Base-by-base conservation (phyloP, 1,284 basidiomycete genomes). In the Malassezia furfur region DNA sequence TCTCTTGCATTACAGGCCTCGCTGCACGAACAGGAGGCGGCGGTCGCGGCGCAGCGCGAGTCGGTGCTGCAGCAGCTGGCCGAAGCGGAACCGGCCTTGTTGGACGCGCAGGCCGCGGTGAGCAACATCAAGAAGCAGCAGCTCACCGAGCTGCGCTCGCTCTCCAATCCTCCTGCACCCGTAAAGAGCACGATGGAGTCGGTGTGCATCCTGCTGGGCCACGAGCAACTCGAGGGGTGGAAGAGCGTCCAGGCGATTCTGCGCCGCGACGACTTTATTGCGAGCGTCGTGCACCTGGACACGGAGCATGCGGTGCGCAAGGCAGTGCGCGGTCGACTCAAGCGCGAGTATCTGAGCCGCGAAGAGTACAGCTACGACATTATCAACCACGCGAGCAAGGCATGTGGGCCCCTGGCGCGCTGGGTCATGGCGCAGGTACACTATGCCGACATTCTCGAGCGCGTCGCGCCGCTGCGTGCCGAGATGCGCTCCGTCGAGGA, bases 151-250 rank as follows among this genome's bases (percentile, higher is more conserved):
- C 93, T 99, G 30, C 84, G 96, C 68, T 84, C 90, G 11, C 96
- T 99, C 91, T 88, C 90, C 43, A 98, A 98, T 71, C 94, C 94
- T 46, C 94, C 94, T 0, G 91, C 96, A 71, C 87, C 89, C 9
- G 93, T 99, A 72, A 98, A 98, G 77, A 78, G 93, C 48, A 88
- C 94, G 14, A 98, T 99, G 93, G 94, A 99, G 74, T 96, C 91
- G 1, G 93, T 96, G 34, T 99, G 94, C 76, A 93, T 89, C 14
- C 81, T 96, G 32, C 83, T 99, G n/a, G 94, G 94, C 10, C 87
- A 96, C 78, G 90, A 91, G 77, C 39, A 22, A 12, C 87, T 94
- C 67, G 91, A 98, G 66, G 86, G 84, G 74, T 99, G 94, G 96
- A 86, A 90, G 67, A 84, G 89, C 1, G 91, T 99, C 2, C 93